Evolutionary conservation across 345 rosid genomes (phyloP), one percentile per base, ranked within the genome.

Genomic region (Bretschneidera sinensis): DNA sequence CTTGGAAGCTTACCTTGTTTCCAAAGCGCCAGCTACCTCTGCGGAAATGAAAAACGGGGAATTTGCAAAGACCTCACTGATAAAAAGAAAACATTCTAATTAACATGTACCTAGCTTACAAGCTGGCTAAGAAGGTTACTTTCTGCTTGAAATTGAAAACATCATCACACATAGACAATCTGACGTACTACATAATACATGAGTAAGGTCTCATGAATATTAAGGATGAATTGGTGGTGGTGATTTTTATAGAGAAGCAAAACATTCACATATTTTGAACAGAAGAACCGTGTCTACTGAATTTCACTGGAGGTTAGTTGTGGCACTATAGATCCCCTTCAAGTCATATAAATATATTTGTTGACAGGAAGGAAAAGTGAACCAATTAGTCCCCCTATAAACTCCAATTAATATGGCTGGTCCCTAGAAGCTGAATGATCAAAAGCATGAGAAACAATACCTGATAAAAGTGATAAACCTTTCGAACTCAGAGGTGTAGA

Each of bases 41-140:
- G 98, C 96, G 58, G 96, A 82, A 71, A 92, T 85, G 76, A 92
- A 85, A 88, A 87, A 92, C 24, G 98, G 98, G 59, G 98, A 71
- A 73, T 92, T 85, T 59, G 79, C 91, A 68, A 92, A 87, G 57
- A 92, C 97, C 76, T 78, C 94, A 66, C 97, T 92, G 84, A 31
- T 28, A 65, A n/a, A 69, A 61, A 71, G 24, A 51, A 62, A 63
- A 23, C 39, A 52, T 1, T 23, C 45, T 47, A 72, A 59, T 66
- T 63, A 62, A 22, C 39, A 35, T 16, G 60, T 16, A 50, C 25
- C 54, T 18, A 63, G 21, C 55, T 21, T 19, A 45, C 17, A 54
- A 28, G 24, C 24, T n/a, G n/a, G n/a, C n/a, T 28, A 28, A 28
- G 33, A 28, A 8, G 8, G 5, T 28, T 28, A 28, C 3, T 28